Conservation (phyloP, 768 basidiomycete species). For the Tulasnella sp. region DNA sequence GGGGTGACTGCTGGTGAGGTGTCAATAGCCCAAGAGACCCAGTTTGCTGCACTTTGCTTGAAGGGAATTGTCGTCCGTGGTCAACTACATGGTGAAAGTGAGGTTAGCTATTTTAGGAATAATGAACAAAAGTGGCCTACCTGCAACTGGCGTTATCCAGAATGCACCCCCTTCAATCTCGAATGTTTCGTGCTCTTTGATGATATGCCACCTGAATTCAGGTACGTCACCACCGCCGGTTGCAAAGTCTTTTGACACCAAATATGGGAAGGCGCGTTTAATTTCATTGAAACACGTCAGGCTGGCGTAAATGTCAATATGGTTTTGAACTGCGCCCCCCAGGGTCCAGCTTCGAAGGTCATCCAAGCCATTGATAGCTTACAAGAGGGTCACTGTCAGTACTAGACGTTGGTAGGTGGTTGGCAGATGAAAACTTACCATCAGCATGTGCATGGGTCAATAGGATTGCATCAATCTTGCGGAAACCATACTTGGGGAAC, state of each 20-base stretch:
- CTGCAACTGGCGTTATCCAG: constrained; percentile 49
- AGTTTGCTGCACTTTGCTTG: constrained; percentile 28
- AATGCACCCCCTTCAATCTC: constrained; percentile 50
- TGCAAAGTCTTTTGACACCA: constrained; percentile 59
- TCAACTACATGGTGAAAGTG: constrained; percentile 36
- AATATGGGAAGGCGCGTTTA: constrained; percentile 64
- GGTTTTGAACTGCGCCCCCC: constrained; percentile 44
- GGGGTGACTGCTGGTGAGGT: constrained; percentile 31
- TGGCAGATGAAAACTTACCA: constrained; percentile 28
- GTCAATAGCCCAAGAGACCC: constrained; percentile 31
- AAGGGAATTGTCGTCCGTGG: constrained; percentile 53
- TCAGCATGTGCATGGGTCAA: constrained; percentile 86
- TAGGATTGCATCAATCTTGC: constrained; percentile 59
- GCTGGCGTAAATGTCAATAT: constrained; percentile 66
- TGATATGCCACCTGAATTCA: constrained; percentile 70
- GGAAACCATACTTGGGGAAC: constrained; percentile 59
- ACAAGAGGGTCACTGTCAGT: constrained; percentile 3
- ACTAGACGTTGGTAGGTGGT: background rate
- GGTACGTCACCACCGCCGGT: constrained; percentile 80
- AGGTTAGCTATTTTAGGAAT: background rate
- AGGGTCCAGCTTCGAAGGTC: constrained; percentile 80
- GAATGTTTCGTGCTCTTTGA: constrained; percentile 54
- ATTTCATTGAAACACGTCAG: constrained; percentile 52
- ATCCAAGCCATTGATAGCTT: constrained; percentile 81
- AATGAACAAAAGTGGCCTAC: constrained; percentile 29